A percentile compares a stretch with the other conserved stretches of the same genome.
Evolutionary conservation across 306 rosid genomes (phyloP).

Genomic region (Citrullus colocynthis): DNA sequence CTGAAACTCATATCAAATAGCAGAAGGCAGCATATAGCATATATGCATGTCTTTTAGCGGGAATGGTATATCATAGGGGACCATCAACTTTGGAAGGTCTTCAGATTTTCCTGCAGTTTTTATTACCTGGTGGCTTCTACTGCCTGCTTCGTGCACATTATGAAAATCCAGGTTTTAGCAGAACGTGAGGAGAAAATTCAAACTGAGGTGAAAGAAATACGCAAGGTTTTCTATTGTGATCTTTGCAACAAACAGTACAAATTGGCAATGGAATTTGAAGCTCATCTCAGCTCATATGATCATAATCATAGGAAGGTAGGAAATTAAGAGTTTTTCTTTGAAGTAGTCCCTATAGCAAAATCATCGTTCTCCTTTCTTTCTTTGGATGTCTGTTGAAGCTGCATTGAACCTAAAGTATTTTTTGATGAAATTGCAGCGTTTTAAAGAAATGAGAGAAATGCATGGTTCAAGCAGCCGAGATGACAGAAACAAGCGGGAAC

Average conservation of each 20-base stretch:
- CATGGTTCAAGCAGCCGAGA: slow-evolving; percentile 82
- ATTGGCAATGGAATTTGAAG: slow-evolving; percentile 89
- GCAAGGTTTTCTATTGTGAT: slow-evolving; percentile 87
- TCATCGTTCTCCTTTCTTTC: neutral
- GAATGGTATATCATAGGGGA: slow-evolving; percentile 83
- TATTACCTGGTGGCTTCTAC: slow-evolving; percentile 99
- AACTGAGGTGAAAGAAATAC: slow-evolving; percentile 87
- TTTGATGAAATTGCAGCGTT: slow-evolving; percentile 45
- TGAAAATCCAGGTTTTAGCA: slow-evolving; percentile 98
- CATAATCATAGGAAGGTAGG: slow-evolving; percentile 92
- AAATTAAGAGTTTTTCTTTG: neutral
- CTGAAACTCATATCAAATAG: slow-evolving; percentile 68
- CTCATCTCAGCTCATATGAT: slow-evolving; percentile 88
- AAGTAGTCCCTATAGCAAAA: slow-evolving; percentile 1
- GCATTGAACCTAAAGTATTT: slow-evolving; percentile 4
- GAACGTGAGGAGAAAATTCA: slow-evolving; percentile 97
- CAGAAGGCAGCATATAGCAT: slow-evolving; percentile 96
- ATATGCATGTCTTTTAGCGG: slow-evolving; percentile 85
- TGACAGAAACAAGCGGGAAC: slow-evolving; percentile 86
- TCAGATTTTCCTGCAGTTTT: slow-evolving; percentile 99
- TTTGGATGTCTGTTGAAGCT: neutral
- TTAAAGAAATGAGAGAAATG: slow-evolving; percentile 96
- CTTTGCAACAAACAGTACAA: slow-evolving; percentile 98
- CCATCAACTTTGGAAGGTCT: slow-evolving; percentile 96
- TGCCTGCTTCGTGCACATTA: slow-evolving; percentile 98